These are phyloP conservation scores for Porogramme epimiltina DNA, from an alignment of 1,284 basidiomycete genomes.

Conservation along the genomic window DNA sequence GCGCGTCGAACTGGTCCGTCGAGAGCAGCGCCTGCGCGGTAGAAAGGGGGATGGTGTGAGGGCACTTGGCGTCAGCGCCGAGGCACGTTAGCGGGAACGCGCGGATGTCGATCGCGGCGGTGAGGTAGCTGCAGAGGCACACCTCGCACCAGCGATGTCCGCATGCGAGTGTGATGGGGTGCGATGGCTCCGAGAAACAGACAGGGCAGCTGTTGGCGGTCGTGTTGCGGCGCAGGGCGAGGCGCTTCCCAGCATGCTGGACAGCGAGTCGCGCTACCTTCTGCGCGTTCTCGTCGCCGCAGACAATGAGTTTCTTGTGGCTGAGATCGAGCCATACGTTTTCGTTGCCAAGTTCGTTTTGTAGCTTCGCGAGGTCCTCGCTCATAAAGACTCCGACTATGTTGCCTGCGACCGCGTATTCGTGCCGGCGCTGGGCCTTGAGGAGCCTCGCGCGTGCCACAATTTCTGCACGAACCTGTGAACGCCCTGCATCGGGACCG, in stretches of 20 bases:
- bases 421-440: slow-evolving; percentile 39
- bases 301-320: slow-evolving; percentile 34
- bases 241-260: slow-evolving; percentile 33
- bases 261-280: slow-evolving; percentile 43
- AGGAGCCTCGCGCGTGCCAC: slow-evolving; percentile 46
- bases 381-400: slow-evolving; percentile 48
- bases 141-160: slow-evolving; percentile 65
- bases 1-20: slow-evolving; percentile 49
- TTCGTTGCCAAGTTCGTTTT: slow-evolving; percentile 40
- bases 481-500: slow-evolving; percentile 45
- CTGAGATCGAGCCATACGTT: slow-evolving; percentile 38
- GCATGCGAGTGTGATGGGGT: slow-evolving; percentile 56
- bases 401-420: slow-evolving; percentile 47
- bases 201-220: slow-evolving; percentile 49
- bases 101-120: slow-evolving; percentile 54
- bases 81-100: slow-evolving; percentile 72
- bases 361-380: slow-evolving; percentile 40
- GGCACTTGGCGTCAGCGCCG: slow-evolving; percentile 58
- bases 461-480: slow-evolving; percentile 43
- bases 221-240: slow-evolving; percentile 14
- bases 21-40: slow-evolving; percentile 52
- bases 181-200: slow-evolving; percentile 55
- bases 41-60: slow-evolving; percentile 50
- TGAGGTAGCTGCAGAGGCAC: slow-evolving; percentile 60
- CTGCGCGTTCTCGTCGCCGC: slow-evolving; percentile 38